Percentiles rank a stretch among this genome's conserved stretches.
phyloP scores from a whole-genome alignment of 1,284 basidiomycete species.

The Naganishia sp. region DNA sequence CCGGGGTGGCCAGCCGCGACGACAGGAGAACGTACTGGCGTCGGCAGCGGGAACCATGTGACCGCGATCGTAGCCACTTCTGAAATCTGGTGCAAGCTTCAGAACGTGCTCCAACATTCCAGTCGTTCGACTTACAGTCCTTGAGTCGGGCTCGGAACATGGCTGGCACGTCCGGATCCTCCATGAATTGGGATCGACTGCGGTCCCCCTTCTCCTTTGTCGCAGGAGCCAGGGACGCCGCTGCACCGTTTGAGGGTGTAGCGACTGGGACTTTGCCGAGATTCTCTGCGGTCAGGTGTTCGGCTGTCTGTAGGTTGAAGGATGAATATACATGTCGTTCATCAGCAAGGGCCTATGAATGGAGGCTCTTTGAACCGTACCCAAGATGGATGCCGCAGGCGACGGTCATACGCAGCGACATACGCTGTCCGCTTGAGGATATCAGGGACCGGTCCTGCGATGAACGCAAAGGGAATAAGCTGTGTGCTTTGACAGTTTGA shows the following conservation, averaged over 20 bases:
- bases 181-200: slow-evolving; percentile 76
- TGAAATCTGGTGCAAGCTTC: slow-evolving; percentile 62
- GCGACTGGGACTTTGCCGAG: slow-evolving; percentile 37
- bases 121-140: slow-evolving; percentile 60
- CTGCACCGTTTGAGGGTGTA: slow-evolving; percentile 20
- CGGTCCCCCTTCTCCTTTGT: slow-evolving; percentile 63
- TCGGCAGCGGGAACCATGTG: slow-evolving; percentile 99
- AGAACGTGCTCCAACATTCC: background rate
- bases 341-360: slow-evolving; percentile 1
- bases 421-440: slow-evolving; percentile 77
- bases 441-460: slow-evolving; percentile 77
- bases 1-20: too few species aligned
- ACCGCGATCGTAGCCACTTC: slow-evolving; percentile 92
- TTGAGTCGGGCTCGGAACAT: slow-evolving; percentile 80
- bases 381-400: slow-evolving; percentile 90
- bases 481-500: too few species aligned
- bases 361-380: slow-evolving; percentile 55
- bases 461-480: too few species aligned
- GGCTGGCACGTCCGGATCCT: slow-evolving; percentile 76
- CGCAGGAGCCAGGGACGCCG: slow-evolving; percentile 41
- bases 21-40: slow-evolving; percentile 62
- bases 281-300: slow-evolving; percentile 75
- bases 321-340: background rate
- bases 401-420: slow-evolving; percentile 85
- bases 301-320: slow-evolving; percentile 68